Percentiles rank a stretch among this genome's conserved stretches.
phyloP scores from a whole-genome alignment of 192 early-diverging fungal species.

The Backusella westeae region DNA sequence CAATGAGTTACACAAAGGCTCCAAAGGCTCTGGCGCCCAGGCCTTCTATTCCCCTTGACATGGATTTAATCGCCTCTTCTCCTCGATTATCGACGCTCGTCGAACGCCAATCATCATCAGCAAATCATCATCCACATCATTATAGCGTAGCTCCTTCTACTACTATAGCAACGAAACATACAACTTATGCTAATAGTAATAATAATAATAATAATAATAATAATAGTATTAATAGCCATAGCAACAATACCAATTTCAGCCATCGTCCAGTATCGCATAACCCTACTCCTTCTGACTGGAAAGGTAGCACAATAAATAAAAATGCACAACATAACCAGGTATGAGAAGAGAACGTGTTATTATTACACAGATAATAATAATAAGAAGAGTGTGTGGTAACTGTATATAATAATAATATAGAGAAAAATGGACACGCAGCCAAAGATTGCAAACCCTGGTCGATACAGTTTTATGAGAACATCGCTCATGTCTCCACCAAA shows the following conservation, averaged over 20 bases:
- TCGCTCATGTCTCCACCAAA: neutral
- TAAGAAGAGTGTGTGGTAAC: no score
- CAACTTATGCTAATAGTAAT: neutral
- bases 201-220: neutral
- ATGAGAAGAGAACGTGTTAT: neutral
- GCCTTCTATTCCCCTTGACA: conserved; percentile 11
- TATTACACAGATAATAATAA: neutral
- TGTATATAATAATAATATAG: neutral
- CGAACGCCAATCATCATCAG: neutral
- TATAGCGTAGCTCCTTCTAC: neutral
- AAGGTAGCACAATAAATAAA: neutral
- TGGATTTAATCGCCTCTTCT: conserved; percentile 14
- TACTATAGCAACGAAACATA: neutral
- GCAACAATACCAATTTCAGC: neutral
- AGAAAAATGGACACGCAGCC: neutral
- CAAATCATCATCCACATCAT: neutral
- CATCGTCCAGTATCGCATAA: neutral
- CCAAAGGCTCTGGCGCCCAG: neutral
- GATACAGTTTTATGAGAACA: conserved; percentile 12
- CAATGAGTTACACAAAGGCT: neutral
- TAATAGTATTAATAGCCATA: neutral
- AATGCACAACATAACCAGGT: neutral
- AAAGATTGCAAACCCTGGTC: neutral
- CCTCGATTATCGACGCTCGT: neutral
- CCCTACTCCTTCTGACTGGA: neutral